Conservation (phyloP, 129 eudicot species). For the Glebionis coronaria region DNA sequence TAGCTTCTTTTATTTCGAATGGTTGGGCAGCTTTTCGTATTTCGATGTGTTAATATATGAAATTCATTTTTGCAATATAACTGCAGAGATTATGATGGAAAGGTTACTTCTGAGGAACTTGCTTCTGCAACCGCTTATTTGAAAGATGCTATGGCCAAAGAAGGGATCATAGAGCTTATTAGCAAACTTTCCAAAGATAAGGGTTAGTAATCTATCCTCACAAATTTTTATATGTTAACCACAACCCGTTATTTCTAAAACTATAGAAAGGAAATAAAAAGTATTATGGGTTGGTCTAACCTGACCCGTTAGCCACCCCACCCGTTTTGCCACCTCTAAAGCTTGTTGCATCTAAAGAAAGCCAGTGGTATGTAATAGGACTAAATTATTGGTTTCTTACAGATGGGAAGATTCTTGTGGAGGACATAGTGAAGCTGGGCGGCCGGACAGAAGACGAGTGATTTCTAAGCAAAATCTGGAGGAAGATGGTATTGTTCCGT, state of each 20-base stretch:
- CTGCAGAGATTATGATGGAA: constrained; percentile 91
- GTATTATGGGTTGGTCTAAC: no score
- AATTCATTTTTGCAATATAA: neutral
- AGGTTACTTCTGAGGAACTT: constrained; percentile 95
- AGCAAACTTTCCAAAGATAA: constrained; percentile 85
- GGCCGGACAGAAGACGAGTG: constrained; percentile 52
- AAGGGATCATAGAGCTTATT: constrained; percentile 90
- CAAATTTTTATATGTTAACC: neutral
- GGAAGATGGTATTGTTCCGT: constrained; percentile 15
- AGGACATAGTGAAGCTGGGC: constrained; percentile 86
- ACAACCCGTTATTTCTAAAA: no score
- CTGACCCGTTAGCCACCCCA: no score
- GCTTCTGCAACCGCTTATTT: constrained; percentile 91
- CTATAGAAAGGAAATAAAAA: no score
- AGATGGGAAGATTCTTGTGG: constrained; percentile 99
- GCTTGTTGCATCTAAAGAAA: neutral
- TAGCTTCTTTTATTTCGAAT: no score
- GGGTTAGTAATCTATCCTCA: constrained; percentile 42
- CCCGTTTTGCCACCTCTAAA: neutral
- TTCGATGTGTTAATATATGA: no score
- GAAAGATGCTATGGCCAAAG: constrained; percentile 90
- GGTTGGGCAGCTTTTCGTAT: no score
- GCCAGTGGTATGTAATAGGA: neutral
- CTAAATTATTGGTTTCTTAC: constrained; percentile 26
- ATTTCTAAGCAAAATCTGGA: constrained; percentile 24